phyloP scores from a whole-genome alignment of 331 rosid species.

The Phaseolus coccineus region DNA sequence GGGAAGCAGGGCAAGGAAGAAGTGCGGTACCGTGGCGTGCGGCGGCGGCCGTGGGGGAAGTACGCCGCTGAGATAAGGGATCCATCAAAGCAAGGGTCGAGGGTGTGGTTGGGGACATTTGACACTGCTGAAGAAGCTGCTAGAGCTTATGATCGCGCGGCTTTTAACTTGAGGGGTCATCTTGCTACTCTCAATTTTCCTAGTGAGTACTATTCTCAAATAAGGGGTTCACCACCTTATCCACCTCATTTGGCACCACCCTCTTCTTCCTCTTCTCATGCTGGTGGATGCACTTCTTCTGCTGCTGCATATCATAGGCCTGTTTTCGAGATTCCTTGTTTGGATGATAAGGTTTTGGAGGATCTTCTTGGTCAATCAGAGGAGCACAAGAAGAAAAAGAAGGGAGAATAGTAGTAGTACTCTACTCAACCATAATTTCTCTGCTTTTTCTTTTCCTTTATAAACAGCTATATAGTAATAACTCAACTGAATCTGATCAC shows the following conservation, averaged over 20 bases:
- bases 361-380: conserved; percentile 75
- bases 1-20: conserved; percentile 61
- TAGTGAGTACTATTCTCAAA: conserved; percentile 71
- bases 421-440: background rate
- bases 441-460: background rate
- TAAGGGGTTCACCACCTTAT: conserved; percentile 75
- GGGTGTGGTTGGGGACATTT: conserved; percentile 88
- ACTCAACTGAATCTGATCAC: background rate
- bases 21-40: conserved; percentile 72
- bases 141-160: conserved; percentile 85
- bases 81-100: conserved; percentile 80
- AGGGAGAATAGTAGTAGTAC: background rate
- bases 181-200: conserved; percentile 91
- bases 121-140: conserved; percentile 97
- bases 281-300: conserved; percentile 39
- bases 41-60: conserved; percentile 94
- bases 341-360: conserved; percentile 79
- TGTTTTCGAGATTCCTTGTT: conserved; percentile 76
- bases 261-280: conserved; percentile 38
- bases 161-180: conserved; percentile 83
- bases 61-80: conserved; percentile 93
- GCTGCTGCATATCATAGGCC: conserved; percentile 46
- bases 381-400: conserved; percentile 53
- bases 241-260: conserved; percentile 61
- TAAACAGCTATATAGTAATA: background rate